These are phyloP conservation scores for Chloranthus sessilifolius DNA, from an alignment of 164 flowering plant species.

Conservation along the genomic window DNA sequence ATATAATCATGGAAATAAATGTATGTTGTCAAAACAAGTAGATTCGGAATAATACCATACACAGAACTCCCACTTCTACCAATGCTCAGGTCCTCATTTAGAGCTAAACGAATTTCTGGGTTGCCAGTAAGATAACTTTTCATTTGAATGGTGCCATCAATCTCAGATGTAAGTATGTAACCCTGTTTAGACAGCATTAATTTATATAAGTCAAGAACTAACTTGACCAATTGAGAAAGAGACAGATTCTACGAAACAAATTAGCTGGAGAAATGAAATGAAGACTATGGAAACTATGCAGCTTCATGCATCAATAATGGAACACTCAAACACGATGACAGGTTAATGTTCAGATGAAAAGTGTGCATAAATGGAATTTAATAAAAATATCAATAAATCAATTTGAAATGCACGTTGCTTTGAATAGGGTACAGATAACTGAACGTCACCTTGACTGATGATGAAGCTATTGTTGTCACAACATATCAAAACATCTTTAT, in stretches of 20 bases:
- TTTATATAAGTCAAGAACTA: neutral
- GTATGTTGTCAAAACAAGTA: neutral
- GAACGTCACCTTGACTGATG: no score
- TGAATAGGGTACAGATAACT: no score
- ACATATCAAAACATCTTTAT: no score
- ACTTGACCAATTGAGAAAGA: conserved; percentile 1
- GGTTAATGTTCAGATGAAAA: no score
- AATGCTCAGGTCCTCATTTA: conserved; percentile 79
- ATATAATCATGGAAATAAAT: conserved; percentile 1
- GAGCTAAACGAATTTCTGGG: conserved; percentile 90
- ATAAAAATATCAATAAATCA: no score
- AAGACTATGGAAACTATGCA: no score
- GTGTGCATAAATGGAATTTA: no score
- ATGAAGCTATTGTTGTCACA: no score
- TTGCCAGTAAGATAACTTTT: conserved; percentile 94
- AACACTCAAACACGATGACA: no score
- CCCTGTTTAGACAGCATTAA: conserved; percentile 49
- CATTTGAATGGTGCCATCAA: conserved; percentile 98
- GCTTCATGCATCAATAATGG: no score
- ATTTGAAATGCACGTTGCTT: no score
- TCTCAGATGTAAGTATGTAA: conserved; percentile 91
- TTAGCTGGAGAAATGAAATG: neutral
- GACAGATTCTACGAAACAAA: neutral
- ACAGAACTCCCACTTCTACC: conserved; percentile 68
- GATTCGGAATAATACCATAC: conserved; percentile 46